A percentile compares a stretch with the other conserved stretches of the same genome.
Evolutionary conservation across 305 asterid species (phyloP).

Genomic region (Rubia occidens): DNA sequence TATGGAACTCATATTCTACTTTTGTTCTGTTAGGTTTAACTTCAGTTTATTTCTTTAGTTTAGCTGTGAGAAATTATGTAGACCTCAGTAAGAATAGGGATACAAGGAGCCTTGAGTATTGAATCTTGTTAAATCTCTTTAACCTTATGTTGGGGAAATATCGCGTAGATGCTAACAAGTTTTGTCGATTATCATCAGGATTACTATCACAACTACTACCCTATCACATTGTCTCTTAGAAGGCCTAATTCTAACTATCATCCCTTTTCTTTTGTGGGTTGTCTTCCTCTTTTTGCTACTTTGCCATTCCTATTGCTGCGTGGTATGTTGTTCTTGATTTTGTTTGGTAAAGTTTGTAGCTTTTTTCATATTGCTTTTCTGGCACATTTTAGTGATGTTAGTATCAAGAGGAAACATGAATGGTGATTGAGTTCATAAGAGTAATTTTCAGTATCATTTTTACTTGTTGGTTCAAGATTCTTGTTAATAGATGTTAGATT

Average conservation of each 20-base stretch:
- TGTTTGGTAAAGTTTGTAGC: conserved; percentile 1
- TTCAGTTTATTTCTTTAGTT: too few relatives aligned
- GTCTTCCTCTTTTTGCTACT: conserved; percentile 2
- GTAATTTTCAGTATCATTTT: neutral
- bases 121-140: conserved; percentile 15
- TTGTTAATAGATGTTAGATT: neutral
- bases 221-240: too few relatives aligned
- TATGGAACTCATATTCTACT: neutral
- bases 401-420: neutral
- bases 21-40: neutral
- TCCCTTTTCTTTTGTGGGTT: too few relatives aligned
- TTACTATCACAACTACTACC: too few relatives aligned
- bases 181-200: too few relatives aligned
- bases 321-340: neutral
- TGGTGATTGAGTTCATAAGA: neutral
- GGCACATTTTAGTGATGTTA: neutral
- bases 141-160: neutral
- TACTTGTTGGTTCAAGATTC: neutral
- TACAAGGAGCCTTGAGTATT: conserved; percentile 70
- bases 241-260: too few relatives aligned
- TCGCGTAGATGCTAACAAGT: too few relatives aligned
- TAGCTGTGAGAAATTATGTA: too few relatives aligned
- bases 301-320: neutral
- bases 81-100: too few relatives aligned
- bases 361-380: neutral